Evolutionary conservation across 257 asterid species (phyloP), one percentile per base, ranked within the genome.

Genomic region (Scutellaria galericulata): DNA sequence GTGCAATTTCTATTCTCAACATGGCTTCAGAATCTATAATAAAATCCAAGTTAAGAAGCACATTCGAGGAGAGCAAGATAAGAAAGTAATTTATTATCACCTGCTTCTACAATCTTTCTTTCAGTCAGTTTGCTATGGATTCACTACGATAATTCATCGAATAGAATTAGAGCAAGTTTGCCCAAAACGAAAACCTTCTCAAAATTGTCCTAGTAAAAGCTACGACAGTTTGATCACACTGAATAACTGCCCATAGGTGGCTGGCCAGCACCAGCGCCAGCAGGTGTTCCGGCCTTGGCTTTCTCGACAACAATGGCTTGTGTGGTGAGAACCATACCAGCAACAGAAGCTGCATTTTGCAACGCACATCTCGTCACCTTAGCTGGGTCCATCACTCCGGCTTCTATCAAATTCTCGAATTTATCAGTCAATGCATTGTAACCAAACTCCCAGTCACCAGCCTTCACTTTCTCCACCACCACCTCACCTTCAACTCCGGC

Each of bases 401-500:
- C 81, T 68, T 82, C 93, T 3, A 92, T 96, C 75, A 92, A 77
- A 61, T 90, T 89, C 82, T 92, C 98, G 5, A 81, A 92, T 66
- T 66, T 60, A 79, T 92, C 95, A 0, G 86, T 82, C 93, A 92
- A 80, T 4, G 98, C 98, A 42, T 92, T 92, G 83, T 90, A 92
- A 60, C 97, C 98, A 2, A 87, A 75, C 72, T 87, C 96, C 97
- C 96, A 92, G 31, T 87, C 96, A 20, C 92, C 66, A 1, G 31
- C 73, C 81, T 80, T 88, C 76, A 90, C 79, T 87, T 88, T 92
- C 81, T 90, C 98, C 58, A 92, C 96, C 0, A 92, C 95, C 47
- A 92, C 97, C 86, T 92, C 98, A 0, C 98, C 98, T 81, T 92
- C 97, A 22, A 92, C 82, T 45, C 98, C 97, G 7, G 96, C 96